A percentile compares a stretch with the other conserved stretches of the same genome.
Evolutionary conservation across 2,329 filamentous ascomycete species (phyloP).

Genomic region (Fusarium sp.): DNA sequence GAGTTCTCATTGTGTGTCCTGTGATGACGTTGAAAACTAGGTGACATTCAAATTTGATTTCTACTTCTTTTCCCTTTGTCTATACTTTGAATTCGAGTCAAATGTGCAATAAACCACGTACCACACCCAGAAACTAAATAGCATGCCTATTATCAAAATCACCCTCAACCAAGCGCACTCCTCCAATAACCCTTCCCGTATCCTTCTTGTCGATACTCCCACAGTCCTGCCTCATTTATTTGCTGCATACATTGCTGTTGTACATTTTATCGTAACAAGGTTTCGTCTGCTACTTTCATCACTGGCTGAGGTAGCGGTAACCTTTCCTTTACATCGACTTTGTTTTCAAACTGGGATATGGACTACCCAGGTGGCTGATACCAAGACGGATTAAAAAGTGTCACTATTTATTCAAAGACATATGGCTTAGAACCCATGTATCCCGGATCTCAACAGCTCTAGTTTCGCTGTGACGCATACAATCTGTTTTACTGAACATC

Average conservation of each 20-base stretch:
- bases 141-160: slow-evolving; percentile 25
- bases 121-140: accelerated
- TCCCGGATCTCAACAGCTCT: no score
- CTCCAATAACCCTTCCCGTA: slow-evolving; percentile 51
- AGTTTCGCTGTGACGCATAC: background rate
- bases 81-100: background rate
- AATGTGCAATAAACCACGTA: background rate
- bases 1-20: accelerated
- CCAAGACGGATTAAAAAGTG: background rate
- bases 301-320: background rate
- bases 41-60: background rate
- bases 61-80: background rate
- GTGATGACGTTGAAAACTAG: accelerated
- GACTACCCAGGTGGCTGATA: background rate
- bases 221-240: slow-evolving; percentile 47
- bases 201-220: slow-evolving; percentile 54
- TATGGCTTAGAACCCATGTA: no score
- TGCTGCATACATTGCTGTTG: accelerated
- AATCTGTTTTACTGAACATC: background rate
- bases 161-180: slow-evolving; percentile 33
- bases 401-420: accelerated
- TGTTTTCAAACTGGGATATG: background rate
- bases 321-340: accelerated
- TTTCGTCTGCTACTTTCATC: accelerated
- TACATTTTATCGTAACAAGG: accelerated